Conservation (phyloP, 164 flowering plant genomes). For the Santalum album region DNA sequence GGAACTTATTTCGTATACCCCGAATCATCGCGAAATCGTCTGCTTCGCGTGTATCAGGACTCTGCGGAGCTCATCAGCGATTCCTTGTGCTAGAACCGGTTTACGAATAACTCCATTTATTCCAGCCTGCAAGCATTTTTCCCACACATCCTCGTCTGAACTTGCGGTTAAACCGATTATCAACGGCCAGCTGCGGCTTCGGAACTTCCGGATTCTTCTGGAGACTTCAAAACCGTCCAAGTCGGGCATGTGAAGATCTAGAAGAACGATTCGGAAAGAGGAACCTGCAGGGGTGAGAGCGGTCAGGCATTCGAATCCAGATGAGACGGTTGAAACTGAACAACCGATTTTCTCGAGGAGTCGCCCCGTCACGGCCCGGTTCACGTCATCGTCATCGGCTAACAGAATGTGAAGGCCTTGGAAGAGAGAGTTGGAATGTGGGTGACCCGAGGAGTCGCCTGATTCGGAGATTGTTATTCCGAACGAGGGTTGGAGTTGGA, state of each 20-base stretch:
- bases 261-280: constrained; percentile 43
- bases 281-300: constrained; percentile 40
- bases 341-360: constrained; percentile 91
- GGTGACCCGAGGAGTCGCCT: constrained; percentile 45
- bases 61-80: constrained; percentile 62
- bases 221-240: constrained; percentile 85
- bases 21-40: constrained; percentile 16
- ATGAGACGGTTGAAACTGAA: constrained; percentile 56
- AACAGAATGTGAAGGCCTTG: constrained; percentile 61
- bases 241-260: constrained; percentile 82
- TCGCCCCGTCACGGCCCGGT: constrained; percentile 67
- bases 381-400: constrained; percentile 61
- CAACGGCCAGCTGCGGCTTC: constrained; percentile 62
- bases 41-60: constrained; percentile 44
- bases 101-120: constrained; percentile 74
- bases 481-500: constrained; percentile 45
- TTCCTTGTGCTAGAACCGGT: constrained; percentile 55
- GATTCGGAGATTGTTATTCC: constrained; percentile 25
- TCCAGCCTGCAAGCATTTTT: constrained; percentile 55
- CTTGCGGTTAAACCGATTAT: constrained; percentile 62
- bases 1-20: no score
- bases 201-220: constrained; percentile 50
- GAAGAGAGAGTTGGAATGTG: constrained; percentile 46
- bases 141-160: constrained; percentile 58
- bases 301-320: constrained; percentile 74